These are phyloP conservation scores for Cucurbita ficifolia DNA, from an alignment of 306 rosid species.

Conservation along the genomic window DNA sequence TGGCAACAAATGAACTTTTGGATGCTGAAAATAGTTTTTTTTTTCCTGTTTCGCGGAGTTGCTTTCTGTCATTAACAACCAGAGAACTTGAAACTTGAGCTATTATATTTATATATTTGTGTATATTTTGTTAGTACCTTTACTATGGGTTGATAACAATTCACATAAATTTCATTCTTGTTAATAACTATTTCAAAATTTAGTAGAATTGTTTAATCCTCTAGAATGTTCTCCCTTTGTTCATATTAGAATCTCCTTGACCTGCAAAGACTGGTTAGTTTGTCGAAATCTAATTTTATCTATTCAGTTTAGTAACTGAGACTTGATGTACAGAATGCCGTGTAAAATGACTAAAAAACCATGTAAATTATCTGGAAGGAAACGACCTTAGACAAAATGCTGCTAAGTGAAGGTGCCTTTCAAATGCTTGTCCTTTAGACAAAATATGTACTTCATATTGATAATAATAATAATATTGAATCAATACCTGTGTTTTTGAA, in stretches of 20 bases:
- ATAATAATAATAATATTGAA: neutral
- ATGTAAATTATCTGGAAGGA: neutral
- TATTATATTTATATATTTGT: neutral
- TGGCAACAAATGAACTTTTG: neutral
- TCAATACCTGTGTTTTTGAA: neutral
- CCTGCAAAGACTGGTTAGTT: neutral
- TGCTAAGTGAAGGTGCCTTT: neutral
- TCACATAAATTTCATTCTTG: neutral
- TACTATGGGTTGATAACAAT: neutral
- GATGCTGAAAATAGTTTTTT: neutral
- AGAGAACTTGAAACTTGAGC: conserved; percentile 1
- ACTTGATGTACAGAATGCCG: neutral
- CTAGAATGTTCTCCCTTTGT: neutral
- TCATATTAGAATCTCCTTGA: neutral
- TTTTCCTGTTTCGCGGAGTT: neutral
- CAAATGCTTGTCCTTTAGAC: neutral
- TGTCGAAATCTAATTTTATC: neutral
- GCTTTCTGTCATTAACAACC: neutral
- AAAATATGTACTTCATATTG: neutral
- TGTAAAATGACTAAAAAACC: neutral
- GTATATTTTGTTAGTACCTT: neutral
- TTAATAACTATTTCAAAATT: neutral
- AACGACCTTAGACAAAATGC: neutral
- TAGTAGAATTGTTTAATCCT: neutral
- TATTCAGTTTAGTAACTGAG: neutral